phyloP scores from a whole-genome alignment of 2,329 filamentous ascomycete genomes.

The Pyrenochaeta sp. region DNA sequence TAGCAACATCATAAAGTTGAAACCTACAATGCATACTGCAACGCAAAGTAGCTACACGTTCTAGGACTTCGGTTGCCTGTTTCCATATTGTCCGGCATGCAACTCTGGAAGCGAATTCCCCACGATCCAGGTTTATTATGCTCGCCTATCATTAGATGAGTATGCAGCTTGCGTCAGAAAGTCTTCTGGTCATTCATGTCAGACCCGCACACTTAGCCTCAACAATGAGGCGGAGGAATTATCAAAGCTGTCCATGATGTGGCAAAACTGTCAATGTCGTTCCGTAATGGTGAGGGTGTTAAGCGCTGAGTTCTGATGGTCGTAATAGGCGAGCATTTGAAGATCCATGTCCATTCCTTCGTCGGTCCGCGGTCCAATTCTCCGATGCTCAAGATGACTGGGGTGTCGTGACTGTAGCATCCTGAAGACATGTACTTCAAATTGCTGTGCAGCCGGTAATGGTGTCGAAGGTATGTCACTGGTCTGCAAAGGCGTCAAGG shows the following conservation, averaged over 20 bases:
- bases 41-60: not conserved
- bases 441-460: not conserved
- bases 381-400: not conserved
- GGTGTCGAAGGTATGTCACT: not conserved
- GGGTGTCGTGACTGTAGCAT: not conserved
- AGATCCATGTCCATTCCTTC: not conserved
- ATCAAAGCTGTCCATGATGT: too few relatives aligned
- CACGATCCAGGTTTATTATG: not conserved
- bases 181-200: too few relatives aligned
- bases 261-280: too few relatives aligned
- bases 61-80: not conserved
- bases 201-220: too few relatives aligned
- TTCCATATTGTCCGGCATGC: not conserved
- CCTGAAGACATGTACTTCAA: not conserved
- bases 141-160: not conserved
- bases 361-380: not conserved
- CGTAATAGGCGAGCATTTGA: not conserved
- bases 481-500: not conserved
- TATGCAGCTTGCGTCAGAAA: not conserved
- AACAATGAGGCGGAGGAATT: not conserved
- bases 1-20: too few relatives aligned
- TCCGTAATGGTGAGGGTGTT: too few relatives aligned
- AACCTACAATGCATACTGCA: too few relatives aligned
- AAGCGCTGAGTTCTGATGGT: not conserved
- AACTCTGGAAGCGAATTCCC: not conserved